Evolutionary conservation across 2,329 filamentous ascomycete genomes (phyloP).

Genomic region (Alternaria rosae): DNA sequence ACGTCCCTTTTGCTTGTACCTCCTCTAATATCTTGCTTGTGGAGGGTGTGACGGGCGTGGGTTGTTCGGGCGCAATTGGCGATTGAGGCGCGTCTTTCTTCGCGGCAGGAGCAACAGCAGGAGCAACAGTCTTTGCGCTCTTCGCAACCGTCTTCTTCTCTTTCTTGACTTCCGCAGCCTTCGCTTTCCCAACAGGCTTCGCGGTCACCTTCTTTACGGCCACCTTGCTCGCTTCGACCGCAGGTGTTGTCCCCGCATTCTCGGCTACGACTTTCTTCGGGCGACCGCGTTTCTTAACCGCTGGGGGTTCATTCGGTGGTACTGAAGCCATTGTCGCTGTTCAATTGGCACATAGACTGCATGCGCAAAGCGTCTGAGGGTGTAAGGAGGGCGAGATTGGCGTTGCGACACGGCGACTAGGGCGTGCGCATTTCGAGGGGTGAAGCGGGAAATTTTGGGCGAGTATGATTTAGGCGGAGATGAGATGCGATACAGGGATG

Average conservation of each 20-base stretch:
- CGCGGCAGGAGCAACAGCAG: conserved; percentile 1
- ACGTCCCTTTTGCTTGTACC: conserved; percentile 34
- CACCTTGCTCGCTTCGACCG: conserved; percentile 24
- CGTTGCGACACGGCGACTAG: conserved; percentile 20
- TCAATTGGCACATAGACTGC: conserved; percentile 7
- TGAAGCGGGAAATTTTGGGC: conserved; percentile 24
- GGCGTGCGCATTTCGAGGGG: conserved; percentile 26
- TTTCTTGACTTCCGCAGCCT: conserved; percentile 17
- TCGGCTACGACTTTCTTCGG: conserved; percentile 42
- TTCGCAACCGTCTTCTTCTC: conserved; percentile 24
- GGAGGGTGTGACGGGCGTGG: conserved; percentile 37
- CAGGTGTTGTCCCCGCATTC: conserved; percentile 15
- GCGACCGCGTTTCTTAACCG: conserved; percentile 41
- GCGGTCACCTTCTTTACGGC: conserved; percentile 31
- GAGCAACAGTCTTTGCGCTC: conserved; percentile 10
- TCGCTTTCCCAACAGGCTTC: conserved; percentile 26
- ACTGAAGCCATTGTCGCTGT: conserved; percentile 21
- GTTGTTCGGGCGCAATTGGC: conserved; percentile 5
- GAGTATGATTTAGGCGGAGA: conserved; percentile 15
- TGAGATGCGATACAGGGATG: conserved; percentile 20
- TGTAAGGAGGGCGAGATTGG: background rate
- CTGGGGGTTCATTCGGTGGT: conserved; percentile 18
- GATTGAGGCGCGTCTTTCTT: conserved; percentile 22
- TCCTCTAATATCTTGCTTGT: conserved; percentile 44
- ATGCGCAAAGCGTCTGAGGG: background rate